A percentile compares a stretch with the other conserved stretches of the same genome.
phyloP scores from a whole-genome alignment of 495 filamentous ascomycete species.

The Xylaria flabelliformis region DNA sequence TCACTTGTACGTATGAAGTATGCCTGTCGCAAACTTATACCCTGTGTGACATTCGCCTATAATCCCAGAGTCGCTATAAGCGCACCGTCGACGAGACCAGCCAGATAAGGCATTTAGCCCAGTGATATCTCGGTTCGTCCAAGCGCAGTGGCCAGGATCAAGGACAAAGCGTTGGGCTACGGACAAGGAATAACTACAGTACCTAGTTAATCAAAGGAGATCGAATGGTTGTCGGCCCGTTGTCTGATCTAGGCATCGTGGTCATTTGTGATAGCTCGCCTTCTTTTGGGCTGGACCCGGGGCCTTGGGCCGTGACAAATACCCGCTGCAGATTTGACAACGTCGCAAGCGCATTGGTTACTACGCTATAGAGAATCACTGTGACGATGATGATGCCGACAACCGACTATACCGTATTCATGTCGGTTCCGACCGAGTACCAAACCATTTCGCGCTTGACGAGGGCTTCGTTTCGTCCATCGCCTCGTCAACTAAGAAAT shows the following conservation, averaged over 20 bases:
- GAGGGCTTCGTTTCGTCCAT: background rate
- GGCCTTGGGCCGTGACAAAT: conserved; percentile 27
- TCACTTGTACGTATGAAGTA: conserved; percentile 1
- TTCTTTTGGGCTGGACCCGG: conserved; percentile 16
- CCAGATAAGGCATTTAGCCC: background rate
- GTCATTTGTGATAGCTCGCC: background rate
- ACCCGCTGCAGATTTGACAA: conserved; percentile 6
- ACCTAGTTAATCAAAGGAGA: background rate
- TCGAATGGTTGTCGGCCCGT: conserved; percentile 12
- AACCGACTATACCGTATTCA: background rate
- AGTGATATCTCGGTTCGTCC: background rate
- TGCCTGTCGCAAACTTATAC: conserved; percentile 2
- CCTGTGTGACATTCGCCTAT: background rate
- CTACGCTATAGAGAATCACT: background rate
- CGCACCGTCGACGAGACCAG: background rate
- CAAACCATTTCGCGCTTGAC: background rate
- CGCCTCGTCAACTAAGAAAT: background rate
- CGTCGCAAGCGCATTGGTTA: background rate
- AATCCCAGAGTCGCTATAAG: background rate
- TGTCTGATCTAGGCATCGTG: conserved; percentile 4
- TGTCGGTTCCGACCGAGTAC: background rate
- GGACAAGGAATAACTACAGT: background rate
- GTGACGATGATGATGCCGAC: background rate
- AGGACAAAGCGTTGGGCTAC: conserved; percentile 3
- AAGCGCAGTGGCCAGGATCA: conserved; percentile 1